Evolutionary conservation across 768 basidiomycete species (phyloP), one percentile per base, ranked within the genome.

Genomic region (Porphyrellus cyaneotinctus): DNA sequence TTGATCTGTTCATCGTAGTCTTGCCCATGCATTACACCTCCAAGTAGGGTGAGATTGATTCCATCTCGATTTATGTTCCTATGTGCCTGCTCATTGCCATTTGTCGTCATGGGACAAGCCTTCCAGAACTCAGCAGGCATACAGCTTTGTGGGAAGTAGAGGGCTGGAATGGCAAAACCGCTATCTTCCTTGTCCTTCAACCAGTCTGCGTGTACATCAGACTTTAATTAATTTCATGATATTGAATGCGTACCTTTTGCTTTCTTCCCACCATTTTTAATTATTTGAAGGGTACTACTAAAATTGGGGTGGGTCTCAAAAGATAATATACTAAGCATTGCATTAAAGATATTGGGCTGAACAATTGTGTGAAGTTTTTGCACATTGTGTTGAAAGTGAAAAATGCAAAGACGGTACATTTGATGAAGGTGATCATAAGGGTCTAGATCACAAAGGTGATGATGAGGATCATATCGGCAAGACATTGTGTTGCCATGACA

Each of bases 71-170:
- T 58, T 1, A 58, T 33, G 2, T 47, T 52, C 0, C 28, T 2
- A n/a, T 58, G 57, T 2, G 50, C 49, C 31, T 58, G 57, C 9
- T 55, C 39, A 36, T 58, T 58, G 0, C 54, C 42, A 14, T 58
- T 58, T 26, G 54, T 58, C 17, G 51, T 57, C 20, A 48, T 36
- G 22, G 56, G 56, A 2, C 6, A 53, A 3, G 56, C 56, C 10
- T 50, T 53, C 44, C 48, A 53, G 1, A 50, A 9, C 0, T 47
- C 4, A 0, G 33, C 3, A 0, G 45, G 48, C 14, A 57, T 57
- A 0, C 53, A 15, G 22, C 56, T 57, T 2, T 12, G 4, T 26
- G 55, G 47, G 14, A 33, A 30, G 31, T 56, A 56, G 2, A 56
- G 42, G 18, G 47, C 50, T 17, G 54, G 45, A 1, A 56, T 43